Percentiles rank a stretch among this genome's conserved stretches.
These are phyloP conservation scores for Chlamydomonas urium DNA, from an alignment of 139 green algal species.

Conservation along the genomic window DNA sequence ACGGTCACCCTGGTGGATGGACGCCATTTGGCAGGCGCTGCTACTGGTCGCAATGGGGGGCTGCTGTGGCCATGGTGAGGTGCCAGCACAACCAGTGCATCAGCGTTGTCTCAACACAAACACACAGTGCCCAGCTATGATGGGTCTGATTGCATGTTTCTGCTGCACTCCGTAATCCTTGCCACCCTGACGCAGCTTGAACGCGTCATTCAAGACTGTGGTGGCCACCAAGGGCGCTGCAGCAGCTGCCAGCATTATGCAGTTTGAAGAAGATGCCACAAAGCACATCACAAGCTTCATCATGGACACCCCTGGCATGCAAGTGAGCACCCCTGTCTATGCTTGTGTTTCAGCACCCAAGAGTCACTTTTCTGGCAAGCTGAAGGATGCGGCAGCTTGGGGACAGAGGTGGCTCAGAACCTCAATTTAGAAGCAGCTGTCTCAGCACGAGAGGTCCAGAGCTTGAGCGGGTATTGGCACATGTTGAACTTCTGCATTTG, in stretches of 20 bases:
- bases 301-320: background rate
- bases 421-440: background rate
- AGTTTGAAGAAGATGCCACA: conserved; percentile 1
- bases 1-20: conserved; percentile 8
- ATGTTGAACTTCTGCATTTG: background rate
- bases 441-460: no score
- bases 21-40: conserved; percentile 4
- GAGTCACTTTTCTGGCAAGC: background rate
- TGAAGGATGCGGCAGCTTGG: no score
- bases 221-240: conserved; percentile 4
- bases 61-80: conserved; percentile 16
- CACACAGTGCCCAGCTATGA: no score
- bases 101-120: background rate
- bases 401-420: background rate
- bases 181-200: conserved; percentile 1
- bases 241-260: background rate
- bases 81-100: background rate
- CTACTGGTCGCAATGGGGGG: conserved; percentile 9
- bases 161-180: background rate
- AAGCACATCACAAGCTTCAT: background rate
- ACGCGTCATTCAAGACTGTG: background rate
- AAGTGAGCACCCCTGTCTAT: background rate
- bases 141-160: background rate
- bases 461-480: no score
- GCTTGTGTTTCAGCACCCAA: background rate